Evolutionary conservation across 176 grass and related monocot species (phyloP).

Genomic region (Alopecurus myosuroides): DNA sequence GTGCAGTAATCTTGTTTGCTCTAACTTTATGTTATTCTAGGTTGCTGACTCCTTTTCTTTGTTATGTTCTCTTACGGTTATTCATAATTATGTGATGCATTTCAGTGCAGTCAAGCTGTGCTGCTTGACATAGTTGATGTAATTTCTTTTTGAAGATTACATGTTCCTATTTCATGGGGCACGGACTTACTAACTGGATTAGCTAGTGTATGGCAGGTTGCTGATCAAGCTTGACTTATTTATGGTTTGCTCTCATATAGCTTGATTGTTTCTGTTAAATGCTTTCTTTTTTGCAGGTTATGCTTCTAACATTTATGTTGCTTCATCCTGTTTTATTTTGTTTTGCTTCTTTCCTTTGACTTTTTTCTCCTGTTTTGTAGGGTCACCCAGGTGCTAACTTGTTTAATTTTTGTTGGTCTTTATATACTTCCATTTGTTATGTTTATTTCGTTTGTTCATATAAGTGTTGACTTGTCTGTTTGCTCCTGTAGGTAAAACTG

Average conservation of each 20-base stretch:
- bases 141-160: conserved; percentile 24
- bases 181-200: conserved; percentile 10
- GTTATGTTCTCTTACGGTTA: neutral
- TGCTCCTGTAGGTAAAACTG: conserved; percentile 41
- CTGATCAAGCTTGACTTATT: conserved; percentile 31
- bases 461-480: neutral
- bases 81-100: conserved; percentile 11
- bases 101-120: conserved; percentile 11
- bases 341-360: conserved; percentile 18
- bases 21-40: conserved; percentile 7
- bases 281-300: conserved; percentile 39
- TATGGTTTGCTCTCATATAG: conserved; percentile 59
- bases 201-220: conserved; percentile 47
- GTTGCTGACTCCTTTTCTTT: neutral
- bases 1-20: conserved; percentile 2
- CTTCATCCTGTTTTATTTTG: conserved; percentile 27
- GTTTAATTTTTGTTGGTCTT: conserved; percentile 31
- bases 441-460: conserved; percentile 11
- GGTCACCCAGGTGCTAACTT: conserved; percentile 43
- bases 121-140: conserved; percentile 15
- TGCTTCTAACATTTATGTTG: conserved; percentile 36
- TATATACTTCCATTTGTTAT: neutral
- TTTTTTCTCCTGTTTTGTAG: conserved; percentile 71
- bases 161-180: neutral
- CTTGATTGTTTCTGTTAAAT: conserved; percentile 27